Evolutionary conservation across 331 rosid genomes (phyloP), one percentile per base, ranked within the genome.

Genomic region (Rhamnella rubrinervis): DNA sequence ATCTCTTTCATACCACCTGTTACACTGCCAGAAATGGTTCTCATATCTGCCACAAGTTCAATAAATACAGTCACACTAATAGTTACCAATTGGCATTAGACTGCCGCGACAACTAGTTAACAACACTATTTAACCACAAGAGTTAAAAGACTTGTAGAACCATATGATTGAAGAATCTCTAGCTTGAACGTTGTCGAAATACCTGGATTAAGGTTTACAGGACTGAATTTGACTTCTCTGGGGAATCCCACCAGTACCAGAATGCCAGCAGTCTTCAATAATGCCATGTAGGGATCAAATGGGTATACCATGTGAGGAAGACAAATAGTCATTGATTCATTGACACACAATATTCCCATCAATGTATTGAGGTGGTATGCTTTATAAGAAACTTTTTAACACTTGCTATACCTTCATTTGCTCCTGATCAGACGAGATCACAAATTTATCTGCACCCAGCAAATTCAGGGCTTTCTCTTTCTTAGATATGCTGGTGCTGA

Each of bases 401-500:
- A 53, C 20, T 19, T 5, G 1, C 25, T 21, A 55, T 80, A 88
- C 96, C 76, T 0, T 67, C 89, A 91, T 91, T 59, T 85, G 83
- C 63, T 85, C 79, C 78, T 76, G 79, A 72, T 91, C 77, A 14
- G 91, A 85, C 38, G 97, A 88, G 65, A 88, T 20, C 55, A 86
- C 89, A 61, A 91, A 91, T 23, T 75, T 81, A 81, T 91, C 87
- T 6, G 93, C 96, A 65, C 93, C 89, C 62, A 88, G 96, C 51
- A 67, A 64, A 56, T 17, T 72, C n/a, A 86, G 66, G 63, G 96
- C 91, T 78, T 86, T 89, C 47, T 88, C 93, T 78, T 88, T 88
- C 89, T 91, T 91, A 58, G 96, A 86, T 53, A 73, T 63, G 61
- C 92, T 91, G 39, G 97, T 68, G 87, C 97, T 88, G 81, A 91